Conservation (phyloP, 345 rosid genomes). For the Linum tenue region DNA sequence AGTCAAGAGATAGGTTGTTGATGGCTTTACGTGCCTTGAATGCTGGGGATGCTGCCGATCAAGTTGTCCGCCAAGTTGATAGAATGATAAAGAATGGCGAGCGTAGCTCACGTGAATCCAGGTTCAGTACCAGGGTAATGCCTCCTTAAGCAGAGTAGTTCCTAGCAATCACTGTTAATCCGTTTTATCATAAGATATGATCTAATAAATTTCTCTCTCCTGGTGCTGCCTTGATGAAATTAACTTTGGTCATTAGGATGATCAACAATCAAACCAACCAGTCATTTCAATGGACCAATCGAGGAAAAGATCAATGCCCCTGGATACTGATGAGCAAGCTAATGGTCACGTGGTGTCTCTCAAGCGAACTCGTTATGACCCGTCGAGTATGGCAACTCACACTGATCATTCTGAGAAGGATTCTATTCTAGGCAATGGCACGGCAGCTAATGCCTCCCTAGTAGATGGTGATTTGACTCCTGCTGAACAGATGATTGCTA, state of each 20-base stretch:
- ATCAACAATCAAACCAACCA: conserved; percentile 49
- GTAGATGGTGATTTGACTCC: conserved; percentile 66
- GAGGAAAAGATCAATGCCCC: conserved; percentile 60
- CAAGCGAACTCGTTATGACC: conserved; percentile 51
- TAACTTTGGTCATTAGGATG: conserved; percentile 44
- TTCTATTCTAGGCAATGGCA: conserved; percentile 48
- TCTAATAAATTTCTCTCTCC: conserved; percentile 12
- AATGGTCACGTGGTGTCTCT: conserved; percentile 48
- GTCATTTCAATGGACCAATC: conserved; percentile 42
- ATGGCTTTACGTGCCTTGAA: conserved; percentile 75
- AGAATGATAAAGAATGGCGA: conserved; percentile 70
- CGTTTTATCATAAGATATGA: not conserved
- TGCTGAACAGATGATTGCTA: conserved; percentile 91
- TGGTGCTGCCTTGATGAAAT: conserved; percentile 4
- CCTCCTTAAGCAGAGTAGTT: conserved; percentile 40
- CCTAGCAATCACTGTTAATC: not conserved
- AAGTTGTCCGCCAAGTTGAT: conserved; percentile 88
- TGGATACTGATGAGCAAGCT: conserved; percentile 48
- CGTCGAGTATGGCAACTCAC: conserved; percentile 31
- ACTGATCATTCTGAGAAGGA: conserved; percentile 43
- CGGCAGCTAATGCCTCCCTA: conserved; percentile 32
- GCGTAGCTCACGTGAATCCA: conserved; percentile 76
- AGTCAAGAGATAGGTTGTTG: conserved; percentile 83
- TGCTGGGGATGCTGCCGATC: conserved; percentile 96
- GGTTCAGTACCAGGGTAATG: conserved; percentile 13